A percentile compares a stretch with the other conserved stretches of the same genome.
Evolutionary conservation across 2,329 filamentous ascomycete species (phyloP).

Genomic region (Aspergillus quadricinctus): DNA sequence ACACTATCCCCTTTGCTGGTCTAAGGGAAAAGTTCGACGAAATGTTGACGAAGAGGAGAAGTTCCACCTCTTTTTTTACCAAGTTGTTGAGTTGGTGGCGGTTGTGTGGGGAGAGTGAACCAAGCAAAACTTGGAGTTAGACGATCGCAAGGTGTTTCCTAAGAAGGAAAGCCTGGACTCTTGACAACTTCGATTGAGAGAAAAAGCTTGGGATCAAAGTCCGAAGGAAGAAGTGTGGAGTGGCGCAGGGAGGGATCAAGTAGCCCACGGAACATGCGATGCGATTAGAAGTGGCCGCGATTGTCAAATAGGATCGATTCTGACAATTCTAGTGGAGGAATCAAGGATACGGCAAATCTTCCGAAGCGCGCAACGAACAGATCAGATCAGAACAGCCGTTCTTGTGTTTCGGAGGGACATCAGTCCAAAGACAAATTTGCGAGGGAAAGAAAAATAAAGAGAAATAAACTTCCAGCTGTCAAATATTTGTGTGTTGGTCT

Average conservation of each 20-base stretch:
- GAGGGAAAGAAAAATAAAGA: conserved; percentile 3
- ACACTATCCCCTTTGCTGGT: background rate
- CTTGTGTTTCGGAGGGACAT: conserved; percentile 17
- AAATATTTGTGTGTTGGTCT: conserved; percentile 6
- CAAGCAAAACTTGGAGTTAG: conserved; percentile 12
- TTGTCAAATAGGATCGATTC: conserved; percentile 5
- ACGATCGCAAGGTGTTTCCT: conserved; percentile 12
- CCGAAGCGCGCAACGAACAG: conserved; percentile 22
- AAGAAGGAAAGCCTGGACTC: conserved; percentile 8
- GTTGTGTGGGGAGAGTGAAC: conserved; percentile 9
- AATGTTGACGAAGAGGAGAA: conserved; percentile 1
- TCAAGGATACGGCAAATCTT: conserved; percentile 16
- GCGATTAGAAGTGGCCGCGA: conserved; percentile 11
- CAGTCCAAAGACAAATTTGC: conserved; percentile 8
- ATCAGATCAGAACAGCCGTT: conserved; percentile 23
- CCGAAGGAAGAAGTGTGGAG: conserved; percentile 3
- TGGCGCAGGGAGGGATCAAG: conserved; percentile 15
- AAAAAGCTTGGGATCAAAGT: conserved; percentile 1
- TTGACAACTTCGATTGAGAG: background rate
- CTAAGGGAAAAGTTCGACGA: background rate
- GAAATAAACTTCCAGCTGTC: conserved; percentile 12
- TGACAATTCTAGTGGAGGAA: conserved; percentile 7
- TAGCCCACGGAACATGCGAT: conserved; percentile 15
- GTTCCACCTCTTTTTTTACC: conserved; percentile 15
- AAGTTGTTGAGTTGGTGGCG: conserved; percentile 18